These are phyloP conservation scores for Collybiopsis luxurians DNA, from an alignment of 768 basidiomycete species.

Conservation along the genomic window DNA sequence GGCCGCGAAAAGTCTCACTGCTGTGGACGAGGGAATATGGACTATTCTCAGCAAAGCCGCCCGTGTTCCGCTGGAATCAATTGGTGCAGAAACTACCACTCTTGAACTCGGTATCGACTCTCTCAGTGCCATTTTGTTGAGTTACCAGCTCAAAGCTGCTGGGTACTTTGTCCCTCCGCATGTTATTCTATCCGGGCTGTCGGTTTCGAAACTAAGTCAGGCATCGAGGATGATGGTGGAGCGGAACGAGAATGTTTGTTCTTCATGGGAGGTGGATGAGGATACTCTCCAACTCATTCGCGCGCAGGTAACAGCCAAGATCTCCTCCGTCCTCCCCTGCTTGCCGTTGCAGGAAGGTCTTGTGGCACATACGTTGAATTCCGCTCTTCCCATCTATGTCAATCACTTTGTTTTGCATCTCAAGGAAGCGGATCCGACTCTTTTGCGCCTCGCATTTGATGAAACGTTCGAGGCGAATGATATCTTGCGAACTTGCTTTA, in stretches of 20 bases:
- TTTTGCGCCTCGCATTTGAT: not conserved
- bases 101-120: conserved; percentile 8
- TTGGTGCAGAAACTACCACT: conserved; percentile 1
- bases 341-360: conserved; percentile 8
- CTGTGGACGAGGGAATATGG: conserved; percentile 1
- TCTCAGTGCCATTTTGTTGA: conserved; percentile 5
- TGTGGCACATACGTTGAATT: conserved; percentile 6
- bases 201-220: not conserved
- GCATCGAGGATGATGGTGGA: not conserved
- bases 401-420: conserved; percentile 7
- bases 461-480: conserved; percentile 5
- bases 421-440: not conserved
- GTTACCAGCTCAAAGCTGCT: conserved; percentile 2
- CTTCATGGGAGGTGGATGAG: not conserved
- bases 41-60: conserved; percentile 3
- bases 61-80: not conserved
- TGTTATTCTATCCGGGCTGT: conserved; percentile 3
- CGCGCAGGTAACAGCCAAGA: not conserved
- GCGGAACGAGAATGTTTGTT: not conserved
- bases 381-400: conserved; percentile 1
- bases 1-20: not conserved
- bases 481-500: conserved; percentile 6
- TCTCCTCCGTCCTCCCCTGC: not conserved
- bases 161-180: conserved; percentile 7
- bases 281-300: not conserved